Conservation (phyloP, 2,329 filamentous ascomycete genomes). For the Aspergillus fijiensis region DNA sequence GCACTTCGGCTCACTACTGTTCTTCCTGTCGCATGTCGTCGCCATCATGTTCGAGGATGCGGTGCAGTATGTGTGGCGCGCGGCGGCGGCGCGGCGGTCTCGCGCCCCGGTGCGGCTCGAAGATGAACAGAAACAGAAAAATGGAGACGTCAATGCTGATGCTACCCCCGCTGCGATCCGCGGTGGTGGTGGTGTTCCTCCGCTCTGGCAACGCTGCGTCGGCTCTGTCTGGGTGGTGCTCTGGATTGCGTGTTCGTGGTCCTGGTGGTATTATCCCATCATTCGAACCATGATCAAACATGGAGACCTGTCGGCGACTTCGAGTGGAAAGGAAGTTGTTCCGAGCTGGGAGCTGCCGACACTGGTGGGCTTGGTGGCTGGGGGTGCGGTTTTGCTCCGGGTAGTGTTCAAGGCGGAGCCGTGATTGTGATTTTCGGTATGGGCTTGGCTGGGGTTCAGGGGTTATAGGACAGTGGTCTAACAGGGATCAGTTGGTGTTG, state of each 20-base stretch:
- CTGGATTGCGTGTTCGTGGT: not conserved
- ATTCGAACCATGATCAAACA: not conserved
- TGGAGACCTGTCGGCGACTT: not conserved
- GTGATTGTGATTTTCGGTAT: not conserved
- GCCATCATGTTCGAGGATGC: conserved; percentile 34
- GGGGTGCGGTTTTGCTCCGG: not conserved
- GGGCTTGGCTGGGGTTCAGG: too few relatives aligned
- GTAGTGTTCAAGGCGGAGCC: not conserved
- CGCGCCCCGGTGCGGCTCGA: too few relatives aligned
- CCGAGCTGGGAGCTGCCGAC: not conserved
- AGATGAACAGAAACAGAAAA: too few relatives aligned
- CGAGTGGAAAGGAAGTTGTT: not conserved
- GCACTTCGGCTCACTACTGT: conserved; percentile 21
- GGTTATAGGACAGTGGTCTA: too few relatives aligned
- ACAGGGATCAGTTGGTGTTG: too few relatives aligned
- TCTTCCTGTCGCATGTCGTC: conserved; percentile 24
- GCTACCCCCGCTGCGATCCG: not conserved
- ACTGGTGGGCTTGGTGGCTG: not conserved
- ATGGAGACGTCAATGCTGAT: not conserved
- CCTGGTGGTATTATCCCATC: conserved; percentile 6
- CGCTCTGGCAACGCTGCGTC: conserved; percentile 1
- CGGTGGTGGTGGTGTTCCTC: not conserved
- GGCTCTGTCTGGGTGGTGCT: not conserved
- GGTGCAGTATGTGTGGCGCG: conserved; percentile 22
- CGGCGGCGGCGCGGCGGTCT: too few relatives aligned